Evolutionary conservation across 345 rosid species (phyloP).

Genomic region (Sonneratia caseolaris): DNA sequence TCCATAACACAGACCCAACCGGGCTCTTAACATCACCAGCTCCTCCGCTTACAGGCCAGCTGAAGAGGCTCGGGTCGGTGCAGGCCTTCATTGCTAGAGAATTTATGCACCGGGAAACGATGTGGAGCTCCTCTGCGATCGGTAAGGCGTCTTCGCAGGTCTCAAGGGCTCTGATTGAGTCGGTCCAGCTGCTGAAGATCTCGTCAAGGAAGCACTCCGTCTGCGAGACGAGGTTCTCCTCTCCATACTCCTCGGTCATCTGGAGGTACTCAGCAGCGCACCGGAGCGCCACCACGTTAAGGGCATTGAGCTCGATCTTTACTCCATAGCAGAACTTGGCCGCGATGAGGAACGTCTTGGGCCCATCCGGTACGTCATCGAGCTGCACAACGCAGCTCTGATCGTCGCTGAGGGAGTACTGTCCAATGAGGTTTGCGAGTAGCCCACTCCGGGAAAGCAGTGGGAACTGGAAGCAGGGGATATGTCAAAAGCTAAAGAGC

Average conservation of each 20-base stretch:
- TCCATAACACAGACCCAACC: constrained; percentile 45
- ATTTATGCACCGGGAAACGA: constrained; percentile 66
- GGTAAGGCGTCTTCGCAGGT: constrained; percentile 55
- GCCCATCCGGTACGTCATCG: constrained; percentile 80
- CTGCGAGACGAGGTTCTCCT: constrained; percentile 58
- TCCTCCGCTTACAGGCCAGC: constrained; percentile 60
- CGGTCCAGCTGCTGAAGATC: constrained; percentile 53
- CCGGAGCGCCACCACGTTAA: constrained; percentile 54
- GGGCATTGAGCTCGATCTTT: constrained; percentile 56
- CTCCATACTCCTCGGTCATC: constrained; percentile 71
- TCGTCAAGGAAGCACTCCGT: constrained; percentile 64
- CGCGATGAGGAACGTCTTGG: constrained; percentile 57
- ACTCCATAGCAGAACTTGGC: constrained; percentile 85
- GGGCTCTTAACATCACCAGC: constrained; percentile 17
- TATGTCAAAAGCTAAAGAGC: background rate
- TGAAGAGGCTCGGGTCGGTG: constrained; percentile 54
- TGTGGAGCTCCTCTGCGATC: constrained; percentile 64
- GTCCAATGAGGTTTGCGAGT: constrained; percentile 42
- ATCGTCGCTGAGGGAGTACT: constrained; percentile 26
- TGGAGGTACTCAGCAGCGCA: constrained; percentile 80
- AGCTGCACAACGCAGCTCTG: constrained; percentile 43
- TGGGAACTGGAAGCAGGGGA: constrained; percentile 48
- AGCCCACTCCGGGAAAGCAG: constrained; percentile 70
- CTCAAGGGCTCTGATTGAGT: constrained; percentile 65
- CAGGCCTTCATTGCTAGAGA: constrained; percentile 80